Conservation (phyloP, 2,329 filamentous ascomycete species). For the Fusarium agapanthi region DNA sequence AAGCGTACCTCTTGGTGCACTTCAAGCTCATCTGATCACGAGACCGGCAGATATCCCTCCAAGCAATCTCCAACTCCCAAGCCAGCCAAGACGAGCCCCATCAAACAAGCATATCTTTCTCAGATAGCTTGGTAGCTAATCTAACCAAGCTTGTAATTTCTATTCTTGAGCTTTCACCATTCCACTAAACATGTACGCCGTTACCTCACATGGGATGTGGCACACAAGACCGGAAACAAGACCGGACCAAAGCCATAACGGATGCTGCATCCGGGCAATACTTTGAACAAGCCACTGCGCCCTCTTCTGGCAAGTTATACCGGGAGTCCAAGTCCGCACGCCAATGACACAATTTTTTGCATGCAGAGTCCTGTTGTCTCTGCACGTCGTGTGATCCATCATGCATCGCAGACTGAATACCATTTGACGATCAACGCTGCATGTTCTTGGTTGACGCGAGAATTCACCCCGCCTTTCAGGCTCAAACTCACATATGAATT, state of each 20-base stretch:
- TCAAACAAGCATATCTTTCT: background rate
- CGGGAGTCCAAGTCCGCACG: background rate
- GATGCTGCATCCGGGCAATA: background rate
- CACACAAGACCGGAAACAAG: background rate
- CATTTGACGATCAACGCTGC: background rate
- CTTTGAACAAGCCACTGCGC: background rate
- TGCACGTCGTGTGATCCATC: constrained; percentile 10
- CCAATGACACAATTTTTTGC: background rate
- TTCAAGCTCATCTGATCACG: background rate
- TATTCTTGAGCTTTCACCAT: background rate
- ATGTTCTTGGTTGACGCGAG: background rate
- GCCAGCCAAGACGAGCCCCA: background rate
- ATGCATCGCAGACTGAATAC: background rate
- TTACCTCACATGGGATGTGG: background rate
- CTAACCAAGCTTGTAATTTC: background rate
- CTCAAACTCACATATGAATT: background rate
- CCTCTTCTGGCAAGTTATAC: background rate
- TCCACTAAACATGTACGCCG: background rate
- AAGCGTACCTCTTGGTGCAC: background rate
- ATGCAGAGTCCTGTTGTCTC: background rate
- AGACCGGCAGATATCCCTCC: background rate
- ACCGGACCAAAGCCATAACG: constrained; percentile 1
- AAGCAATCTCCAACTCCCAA: background rate
- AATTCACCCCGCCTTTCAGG: background rate
- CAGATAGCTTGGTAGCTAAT: background rate